Evolutionary conservation across 768 basidiomycete species (phyloP), one percentile per base, ranked within the genome.

Genomic region (Calocybe cyanea): DNA sequence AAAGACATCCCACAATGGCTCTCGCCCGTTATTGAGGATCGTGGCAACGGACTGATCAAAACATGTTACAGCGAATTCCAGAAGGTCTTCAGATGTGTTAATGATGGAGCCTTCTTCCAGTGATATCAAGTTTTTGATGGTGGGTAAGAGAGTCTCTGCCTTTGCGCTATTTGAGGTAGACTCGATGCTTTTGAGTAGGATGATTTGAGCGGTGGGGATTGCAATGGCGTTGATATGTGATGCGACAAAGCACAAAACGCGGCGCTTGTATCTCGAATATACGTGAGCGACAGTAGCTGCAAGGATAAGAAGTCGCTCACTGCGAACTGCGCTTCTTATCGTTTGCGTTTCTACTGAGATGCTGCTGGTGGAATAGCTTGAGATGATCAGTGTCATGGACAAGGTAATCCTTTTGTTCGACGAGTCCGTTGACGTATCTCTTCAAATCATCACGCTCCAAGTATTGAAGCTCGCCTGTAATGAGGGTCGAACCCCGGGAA

Each of bases 141-240:
- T 71, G 0, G 89, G 81, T 13, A 79, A 59, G 5, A 92, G 62
- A 42, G 82, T 73, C 33, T 76, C 70, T 6, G 78, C 65, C 54
- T 70, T 76, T 0, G 62, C 59, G 43, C 55, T 60, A 55, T 81
- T 78, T 3, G 76, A 68, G 31, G 87, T 67, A 7, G 67, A 64
- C 20, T 68, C 61, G 8, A 76, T 43, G 4, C 67, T 60, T 46
- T 59, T 64, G 14, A 97, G 69, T 0, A 97, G 63, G 9, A 66
- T 58, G 9, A 78, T 57, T 49, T 82, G 79, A 14, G 77, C 72
- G 1, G 56, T 47, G 2, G 76, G 62, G 2, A 77, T 58, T 2
- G 70, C 63, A 51, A 86, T 76, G 3, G 79, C 75, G 38, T 75
- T 73, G 51, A 86, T 71, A 60, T 97, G 94, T 1, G 93, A 93